A percentile compares a stretch with the other conserved stretches of the same genome.
phyloP scores from a whole-genome alignment of 2,329 filamentous ascomycete genomes.

The Penicillium sp. region DNA sequence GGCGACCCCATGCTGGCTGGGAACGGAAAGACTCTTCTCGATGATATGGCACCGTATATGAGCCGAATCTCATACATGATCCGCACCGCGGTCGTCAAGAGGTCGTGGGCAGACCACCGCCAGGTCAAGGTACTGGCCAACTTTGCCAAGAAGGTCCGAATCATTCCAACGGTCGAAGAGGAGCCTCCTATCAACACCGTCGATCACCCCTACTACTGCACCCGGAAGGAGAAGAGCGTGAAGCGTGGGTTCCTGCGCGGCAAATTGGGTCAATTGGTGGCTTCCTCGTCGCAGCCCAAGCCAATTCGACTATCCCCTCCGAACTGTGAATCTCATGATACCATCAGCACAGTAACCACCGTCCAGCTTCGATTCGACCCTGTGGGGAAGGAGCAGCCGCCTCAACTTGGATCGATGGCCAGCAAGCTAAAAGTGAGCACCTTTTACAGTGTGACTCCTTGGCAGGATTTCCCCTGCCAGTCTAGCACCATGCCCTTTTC shows the following conservation, averaged over 20 bases:
- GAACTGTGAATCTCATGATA: conserved; percentile 32
- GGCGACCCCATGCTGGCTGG: conserved; percentile 55
- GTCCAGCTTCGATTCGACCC: conserved; percentile 61
- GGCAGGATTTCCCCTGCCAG: conserved; percentile 48
- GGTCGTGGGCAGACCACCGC: conserved; percentile 34
- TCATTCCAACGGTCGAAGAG: conserved; percentile 57
- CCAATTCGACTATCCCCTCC: conserved; percentile 49
- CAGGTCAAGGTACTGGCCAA: conserved; percentile 46
- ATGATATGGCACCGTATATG: conserved; percentile 63
- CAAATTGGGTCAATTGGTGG: conserved; percentile 55
- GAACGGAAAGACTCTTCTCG: conserved; percentile 49
- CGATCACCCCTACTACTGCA: conserved; percentile 47
- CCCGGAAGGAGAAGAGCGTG: conserved; percentile 57
- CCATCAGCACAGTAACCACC: conserved; percentile 53
- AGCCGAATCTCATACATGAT: conserved; percentile 56
- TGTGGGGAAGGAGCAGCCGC: conserved; percentile 48
- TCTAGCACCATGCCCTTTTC: conserved; percentile 38
- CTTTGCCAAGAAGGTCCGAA: conserved; percentile 53
- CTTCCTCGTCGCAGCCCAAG: conserved; percentile 56
- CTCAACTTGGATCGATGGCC: conserved; percentile 49
- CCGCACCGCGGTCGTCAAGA: conserved; percentile 45
- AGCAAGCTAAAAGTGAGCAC: conserved; percentile 57
- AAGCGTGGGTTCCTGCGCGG: conserved; percentile 57
- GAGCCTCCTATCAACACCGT: conserved; percentile 54
- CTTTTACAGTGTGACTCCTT: conserved; percentile 52